Base-by-base conservation (phyloP, 306 rosid genomes). In the Rosa rugosa region DNA sequence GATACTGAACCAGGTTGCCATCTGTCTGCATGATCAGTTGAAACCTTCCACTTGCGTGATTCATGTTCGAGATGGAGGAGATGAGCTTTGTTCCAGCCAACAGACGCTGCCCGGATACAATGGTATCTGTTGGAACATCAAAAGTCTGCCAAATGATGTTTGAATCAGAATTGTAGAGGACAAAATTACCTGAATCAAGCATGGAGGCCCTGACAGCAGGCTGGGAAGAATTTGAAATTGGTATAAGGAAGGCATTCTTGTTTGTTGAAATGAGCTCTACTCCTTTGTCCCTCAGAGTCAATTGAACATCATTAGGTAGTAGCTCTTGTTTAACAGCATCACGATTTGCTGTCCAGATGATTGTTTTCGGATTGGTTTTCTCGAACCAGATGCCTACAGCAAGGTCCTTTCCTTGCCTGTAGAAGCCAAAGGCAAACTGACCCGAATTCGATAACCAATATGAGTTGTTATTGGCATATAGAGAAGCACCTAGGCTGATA, bases 121-220 rank as follows among this genome's bases (percentile, higher is more conserved):
- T 69, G 17, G 77, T 83, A 75, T 83, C 80, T 1, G 81, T 79
- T 14, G 87, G 84, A 77, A 27, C 1, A 47, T 72, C 87, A 20
- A 77, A 80, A 56, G 47, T 80, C 73, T 76, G 77, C 80, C 77
- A 80, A 6, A 77, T 56, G 72, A 73, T 60, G 7, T 34, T 10
- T 36, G 60, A 51, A 7, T 11, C 1, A 5, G 54, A 50, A 41
- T 68, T 47, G 65, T 65, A 63, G 69, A 86, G 72, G 16, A 81
- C 83, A 2, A 86, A 81, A 62, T 86, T 81, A 13, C 85, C 87
- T 5, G 79, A 27, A 45, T 86, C 34, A 54, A 82, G 81, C 80
- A 83, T 68, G 17, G 77, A 80, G 63, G 89, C 85, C 0, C 31
- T 36, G 47, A 27, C 62, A 25, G 47, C 47, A 4, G 80, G 40